Evolutionary conservation across 805 yeast genomes (phyloP), one percentile per base, ranked within the genome.

Genomic region (Barnettozyma pratensis): DNA sequence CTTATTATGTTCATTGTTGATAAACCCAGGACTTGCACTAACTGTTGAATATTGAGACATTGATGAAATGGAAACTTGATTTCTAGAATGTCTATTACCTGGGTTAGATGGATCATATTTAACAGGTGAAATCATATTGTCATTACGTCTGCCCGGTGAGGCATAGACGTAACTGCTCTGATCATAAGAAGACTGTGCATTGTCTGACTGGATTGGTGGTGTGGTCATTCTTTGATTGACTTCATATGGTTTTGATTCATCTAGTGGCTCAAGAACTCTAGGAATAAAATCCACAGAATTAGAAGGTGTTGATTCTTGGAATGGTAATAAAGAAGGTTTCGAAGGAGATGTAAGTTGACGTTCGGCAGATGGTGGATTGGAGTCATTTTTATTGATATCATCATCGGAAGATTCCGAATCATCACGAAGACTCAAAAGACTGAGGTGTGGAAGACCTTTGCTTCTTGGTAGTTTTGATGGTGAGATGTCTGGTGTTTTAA

Each of bases 401-500:
- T 44, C 54, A 8, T 48, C 50, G 4, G 49, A 47, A 26, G 50
- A 55, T 30, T 49, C 47, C 9, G 56, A 58, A 32, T 58, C 60
- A 35, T 55, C 62, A 29, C 60, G 47, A 40, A 61, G 42, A 28
- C 54, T 59, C 46, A 60, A 32, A 5, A 60, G 31, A 47, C 58
- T 59, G 30, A 61, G 44, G 39, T 56, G 61, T 19, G 65, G 64
- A 3, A 60, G 42, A 9, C 50, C 63, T 37, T 52, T 54, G n/a
- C 50, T 55, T 44, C 63, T 50, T 19, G 62, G 58, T 12, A 58
- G 35, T 37, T 54, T 60, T 3, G 62, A 58, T 25, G 63, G 64
- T 1, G 63, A 54, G 11, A 34, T 37, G 2, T 36, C 36, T 8
- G 41, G 12, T 8, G 19, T 29, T 12, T 38, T 14, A 7, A 2